phyloP scores from a whole-genome alignment of 2,329 filamentous ascomycete species.

The Penicillium verrucosum region DNA sequence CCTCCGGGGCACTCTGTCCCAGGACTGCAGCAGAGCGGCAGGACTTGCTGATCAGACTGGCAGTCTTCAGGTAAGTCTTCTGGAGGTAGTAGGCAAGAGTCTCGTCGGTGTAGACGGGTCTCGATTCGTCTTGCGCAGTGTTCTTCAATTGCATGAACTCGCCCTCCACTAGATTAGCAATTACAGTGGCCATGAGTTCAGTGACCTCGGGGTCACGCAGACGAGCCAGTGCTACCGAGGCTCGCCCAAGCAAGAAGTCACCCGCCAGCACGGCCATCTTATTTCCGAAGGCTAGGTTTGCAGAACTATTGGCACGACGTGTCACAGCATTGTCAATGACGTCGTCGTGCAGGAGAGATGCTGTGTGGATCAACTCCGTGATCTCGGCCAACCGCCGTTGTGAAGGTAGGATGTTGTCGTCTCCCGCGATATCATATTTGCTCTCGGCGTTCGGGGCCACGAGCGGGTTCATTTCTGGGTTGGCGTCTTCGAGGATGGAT shows the following conservation, averaged over 20 bases:
- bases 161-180: conserved; percentile 94
- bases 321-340: conserved; percentile 92
- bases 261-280: conserved; percentile 98
- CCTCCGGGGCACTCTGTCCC: conserved; percentile 69
- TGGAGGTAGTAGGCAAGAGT: conserved; percentile 91
- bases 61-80: conserved; percentile 97
- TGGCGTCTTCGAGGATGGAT: conserved; percentile 71
- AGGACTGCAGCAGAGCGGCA: conserved; percentile 86
- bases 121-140: conserved; percentile 80
- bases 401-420: conserved; percentile 73
- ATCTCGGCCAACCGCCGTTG: conserved; percentile 93
- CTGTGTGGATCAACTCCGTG: conserved; percentile 94
- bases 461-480: conserved; percentile 64
- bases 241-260: conserved; percentile 91
- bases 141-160: conserved; percentile 99
- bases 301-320: conserved; percentile 77
- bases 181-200: conserved; percentile 90
- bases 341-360: conserved; percentile 94
- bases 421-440: conserved; percentile 42
- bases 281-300: conserved; percentile 94
- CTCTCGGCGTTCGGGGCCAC: conserved; percentile 44
- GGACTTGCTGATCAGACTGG: conserved; percentile 92
- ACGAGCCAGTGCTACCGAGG: conserved; percentile 87
- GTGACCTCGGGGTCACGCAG: conserved; percentile 90
- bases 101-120: conserved; percentile 82